Conservation (phyloP, 441 rosid genomes). For the Arabidopsis hybrid region DNA sequence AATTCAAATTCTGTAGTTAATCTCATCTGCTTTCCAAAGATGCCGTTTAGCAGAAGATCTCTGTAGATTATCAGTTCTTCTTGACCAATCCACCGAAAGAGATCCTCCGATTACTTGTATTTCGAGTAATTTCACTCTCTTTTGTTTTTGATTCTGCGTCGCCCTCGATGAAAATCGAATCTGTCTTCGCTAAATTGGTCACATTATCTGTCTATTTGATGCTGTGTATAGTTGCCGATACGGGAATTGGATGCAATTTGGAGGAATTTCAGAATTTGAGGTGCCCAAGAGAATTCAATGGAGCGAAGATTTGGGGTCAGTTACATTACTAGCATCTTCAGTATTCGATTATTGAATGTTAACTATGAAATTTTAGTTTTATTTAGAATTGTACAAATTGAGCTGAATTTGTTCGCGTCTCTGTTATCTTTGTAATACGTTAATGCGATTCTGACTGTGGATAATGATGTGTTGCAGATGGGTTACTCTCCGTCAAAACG, state of each 20-base stretch:
- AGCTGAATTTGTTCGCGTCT: not conserved
- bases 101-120: conserved; percentile 51
- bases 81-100: conserved; percentile 47
- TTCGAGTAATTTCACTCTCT: conserved; percentile 56
- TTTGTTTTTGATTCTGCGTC: conserved; percentile 5
- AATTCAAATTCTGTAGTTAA: conserved; percentile 52
- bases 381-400: not conserved
- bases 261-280: conserved; percentile 68
- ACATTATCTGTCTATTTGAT: not conserved
- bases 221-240: conserved; percentile 65
- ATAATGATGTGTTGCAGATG: conserved; percentile 67
- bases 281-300: conserved; percentile 42
- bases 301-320: conserved; percentile 70
- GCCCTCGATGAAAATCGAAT: conserved; percentile 8
- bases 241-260: conserved; percentile 68
- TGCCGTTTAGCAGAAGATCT: conserved; percentile 69
- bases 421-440: not conserved
- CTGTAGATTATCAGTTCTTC: conserved; percentile 70
- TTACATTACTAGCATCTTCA: no score
- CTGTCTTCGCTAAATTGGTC: not conserved
- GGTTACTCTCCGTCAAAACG: conserved; percentile 68
- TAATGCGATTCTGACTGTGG: conserved; percentile 6
- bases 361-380: not conserved
- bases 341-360: not conserved
- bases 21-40: conserved; percentile 76